Percentiles rank a stretch among this genome's conserved stretches.
Evolutionary conservation across 2,329 filamentous ascomycete genomes (phyloP).

Genomic region (Penicillium capsulatum): DNA sequence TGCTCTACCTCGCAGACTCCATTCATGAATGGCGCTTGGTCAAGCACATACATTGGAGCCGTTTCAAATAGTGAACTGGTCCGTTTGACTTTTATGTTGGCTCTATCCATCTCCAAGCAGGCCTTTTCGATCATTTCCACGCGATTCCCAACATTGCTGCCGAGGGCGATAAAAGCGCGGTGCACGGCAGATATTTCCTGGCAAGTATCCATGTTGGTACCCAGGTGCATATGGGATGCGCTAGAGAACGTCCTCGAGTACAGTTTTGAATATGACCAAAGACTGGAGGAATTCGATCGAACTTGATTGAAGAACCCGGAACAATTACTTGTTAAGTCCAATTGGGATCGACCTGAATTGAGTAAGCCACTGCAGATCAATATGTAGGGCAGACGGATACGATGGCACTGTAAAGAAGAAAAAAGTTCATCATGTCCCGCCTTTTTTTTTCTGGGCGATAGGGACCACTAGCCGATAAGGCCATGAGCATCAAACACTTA

Average conservation of each 20-base stretch:
- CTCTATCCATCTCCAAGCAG: constrained; percentile 68
- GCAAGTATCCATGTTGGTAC: constrained; percentile 11
- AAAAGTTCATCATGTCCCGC: constrained; percentile 9
- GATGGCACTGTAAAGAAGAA: constrained; percentile 2
- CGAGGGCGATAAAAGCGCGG: constrained; percentile 76
- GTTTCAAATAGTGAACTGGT: constrained; percentile 94
- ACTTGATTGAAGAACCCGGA: too few species aligned
- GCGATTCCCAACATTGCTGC: constrained; percentile 87
- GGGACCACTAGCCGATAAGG: constrained; percentile 14
- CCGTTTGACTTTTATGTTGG: constrained; percentile 67
- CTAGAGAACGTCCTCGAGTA: constrained; percentile 19
- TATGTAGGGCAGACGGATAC: not conserved
- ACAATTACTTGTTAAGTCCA: too few species aligned
- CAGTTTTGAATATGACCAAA: constrained; percentile 9
- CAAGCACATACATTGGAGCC: constrained; percentile 89
- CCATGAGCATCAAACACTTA: too few species aligned
- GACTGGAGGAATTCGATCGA: constrained; percentile 5
- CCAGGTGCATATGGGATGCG: constrained; percentile 9
- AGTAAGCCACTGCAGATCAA: constrained; percentile 9
- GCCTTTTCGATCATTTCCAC: constrained; percentile 80
- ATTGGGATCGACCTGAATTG: constrained; percentile 5
- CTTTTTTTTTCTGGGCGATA: constrained; percentile 12
- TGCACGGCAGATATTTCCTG: constrained; percentile 19
- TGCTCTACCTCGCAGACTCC: constrained; percentile 75
- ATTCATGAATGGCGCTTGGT: constrained; percentile 86